Conservation (phyloP, 345 rosid genomes). For the Melaleuca alternifolia region DNA sequence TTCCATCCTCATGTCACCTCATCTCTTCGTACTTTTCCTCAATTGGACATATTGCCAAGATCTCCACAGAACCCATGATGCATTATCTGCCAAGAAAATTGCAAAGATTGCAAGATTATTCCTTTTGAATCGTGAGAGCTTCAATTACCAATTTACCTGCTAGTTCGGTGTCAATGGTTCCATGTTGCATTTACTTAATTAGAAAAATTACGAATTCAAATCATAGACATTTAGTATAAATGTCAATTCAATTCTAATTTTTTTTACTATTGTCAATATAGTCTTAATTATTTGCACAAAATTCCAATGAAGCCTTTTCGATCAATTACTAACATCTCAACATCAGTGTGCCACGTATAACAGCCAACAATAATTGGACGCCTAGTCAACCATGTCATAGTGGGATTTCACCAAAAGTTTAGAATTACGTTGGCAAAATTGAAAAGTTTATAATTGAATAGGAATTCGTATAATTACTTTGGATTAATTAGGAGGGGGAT, state of each 20-base stretch:
- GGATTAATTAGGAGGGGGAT: background rate
- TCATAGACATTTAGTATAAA: background rate
- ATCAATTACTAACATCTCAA: accelerated
- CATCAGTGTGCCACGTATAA: accelerated
- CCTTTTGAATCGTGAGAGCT: background rate
- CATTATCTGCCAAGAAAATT: background rate
- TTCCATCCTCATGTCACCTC: background rate
- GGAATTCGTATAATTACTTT: background rate
- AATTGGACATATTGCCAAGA: background rate
- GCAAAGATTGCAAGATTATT: background rate
- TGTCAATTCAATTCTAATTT: accelerated
- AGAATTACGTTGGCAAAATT: background rate
- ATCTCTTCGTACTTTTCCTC: background rate
- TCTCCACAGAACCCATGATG: background rate
- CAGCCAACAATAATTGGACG: accelerated
- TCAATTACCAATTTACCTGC: background rate
- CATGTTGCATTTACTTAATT: background rate
- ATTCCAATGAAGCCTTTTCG: background rate
- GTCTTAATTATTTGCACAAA: accelerated
- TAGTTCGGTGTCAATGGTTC: background rate
- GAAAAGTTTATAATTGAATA: background rate
- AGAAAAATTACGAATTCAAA: background rate
- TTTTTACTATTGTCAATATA: background rate
- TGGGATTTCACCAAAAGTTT: accelerated
- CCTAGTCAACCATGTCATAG: no score